phyloP scores from a whole-genome alignment of 1,139 yeast genomes.

The Yamadazyma triangularis region DNA sequence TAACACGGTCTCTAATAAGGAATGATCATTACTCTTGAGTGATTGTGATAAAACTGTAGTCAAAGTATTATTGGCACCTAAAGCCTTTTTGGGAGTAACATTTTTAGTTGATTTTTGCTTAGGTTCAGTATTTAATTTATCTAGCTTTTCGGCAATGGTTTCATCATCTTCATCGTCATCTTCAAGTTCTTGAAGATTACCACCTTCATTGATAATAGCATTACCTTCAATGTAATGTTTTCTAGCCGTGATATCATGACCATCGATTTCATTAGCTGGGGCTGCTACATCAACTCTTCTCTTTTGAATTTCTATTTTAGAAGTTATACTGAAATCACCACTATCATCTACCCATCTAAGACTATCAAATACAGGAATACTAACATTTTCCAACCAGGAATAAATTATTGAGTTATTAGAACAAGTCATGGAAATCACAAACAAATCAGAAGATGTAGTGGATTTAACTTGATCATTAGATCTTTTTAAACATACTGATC shows the following conservation, averaged over 20 bases:
- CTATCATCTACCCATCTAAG: conserved; percentile 48
- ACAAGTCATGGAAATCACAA: conserved; percentile 36
- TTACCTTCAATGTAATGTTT: conserved; percentile 65
- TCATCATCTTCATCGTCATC: conserved; percentile 36
- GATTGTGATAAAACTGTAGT: conserved; percentile 69
- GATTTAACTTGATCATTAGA: conserved; percentile 35
- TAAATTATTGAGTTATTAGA: conserved; percentile 39
- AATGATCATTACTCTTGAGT: conserved; percentile 64
- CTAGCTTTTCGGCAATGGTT: conserved; percentile 60
- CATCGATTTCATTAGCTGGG: conserved; percentile 43
- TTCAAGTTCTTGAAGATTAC: conserved; percentile 53
- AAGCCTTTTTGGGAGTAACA: conserved; percentile 18
- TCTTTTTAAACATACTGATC: conserved; percentile 40
- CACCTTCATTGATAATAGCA: conserved; percentile 63
- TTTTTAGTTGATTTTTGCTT: conserved; percentile 22
- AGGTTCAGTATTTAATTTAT: conserved; percentile 33
- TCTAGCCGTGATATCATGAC: conserved; percentile 71
- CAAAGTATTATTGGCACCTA: conserved; percentile 44
- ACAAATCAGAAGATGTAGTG: conserved; percentile 31
- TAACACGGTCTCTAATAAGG: conserved; percentile 75
- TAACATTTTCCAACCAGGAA: conserved; percentile 73
- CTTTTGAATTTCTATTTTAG: conserved; percentile 32
- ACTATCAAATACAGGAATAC: conserved; percentile 60
- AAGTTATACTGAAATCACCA: conserved; percentile 18
- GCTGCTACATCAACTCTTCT: conserved; percentile 30